Percentiles rank a stretch among this genome's conserved stretches.
Evolutionary conservation across 306 rosid species (phyloP).

Genomic region (Cucurbita pepo): DNA sequence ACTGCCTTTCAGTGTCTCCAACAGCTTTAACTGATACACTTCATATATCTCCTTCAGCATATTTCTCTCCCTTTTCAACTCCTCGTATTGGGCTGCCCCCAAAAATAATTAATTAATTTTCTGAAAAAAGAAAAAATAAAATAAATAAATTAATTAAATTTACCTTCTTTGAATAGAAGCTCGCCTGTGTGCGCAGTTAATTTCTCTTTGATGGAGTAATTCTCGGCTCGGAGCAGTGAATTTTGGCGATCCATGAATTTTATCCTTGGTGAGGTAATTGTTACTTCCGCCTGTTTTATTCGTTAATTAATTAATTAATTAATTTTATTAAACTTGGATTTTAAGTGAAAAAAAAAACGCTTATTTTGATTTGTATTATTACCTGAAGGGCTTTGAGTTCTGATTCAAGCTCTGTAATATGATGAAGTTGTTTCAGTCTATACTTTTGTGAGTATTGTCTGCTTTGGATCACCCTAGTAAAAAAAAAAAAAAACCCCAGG

Average conservation of each 20-base stretch:
- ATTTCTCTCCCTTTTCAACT: conserved; percentile 11
- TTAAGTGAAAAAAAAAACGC: too few species aligned
- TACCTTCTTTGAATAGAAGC: conserved; percentile 14
- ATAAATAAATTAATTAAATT: too few species aligned
- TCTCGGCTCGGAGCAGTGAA: conserved; percentile 11
- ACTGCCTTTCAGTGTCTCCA: not conserved
- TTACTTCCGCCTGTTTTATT: conserved; percentile 11
- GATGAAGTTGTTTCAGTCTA: conserved; percentile 6
- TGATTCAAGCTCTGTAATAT: conserved; percentile 5
- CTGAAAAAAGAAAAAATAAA: too few species aligned
- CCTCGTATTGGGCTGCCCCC: conserved; percentile 13
- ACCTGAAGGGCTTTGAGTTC: conserved; percentile 12
- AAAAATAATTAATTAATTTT: too few species aligned
- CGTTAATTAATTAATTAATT: not conserved
- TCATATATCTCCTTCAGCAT: not conserved
- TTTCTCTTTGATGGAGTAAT: conserved; percentile 8
- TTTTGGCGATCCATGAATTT: not conserved
- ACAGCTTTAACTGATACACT: not conserved
- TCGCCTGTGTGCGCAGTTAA: conserved; percentile 1
- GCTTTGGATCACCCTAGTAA: conserved; percentile 4
- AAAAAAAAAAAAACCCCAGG: not conserved
- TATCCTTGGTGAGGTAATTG: conserved; percentile 6
- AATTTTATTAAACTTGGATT: too few species aligned
- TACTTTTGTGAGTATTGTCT: conserved; percentile 17
- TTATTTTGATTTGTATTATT: not conserved